Percentiles rank a stretch among this genome's conserved stretches.
Conservation (phyloP, 208 protist species). For the Acanthamoeba healyi region DNA sequence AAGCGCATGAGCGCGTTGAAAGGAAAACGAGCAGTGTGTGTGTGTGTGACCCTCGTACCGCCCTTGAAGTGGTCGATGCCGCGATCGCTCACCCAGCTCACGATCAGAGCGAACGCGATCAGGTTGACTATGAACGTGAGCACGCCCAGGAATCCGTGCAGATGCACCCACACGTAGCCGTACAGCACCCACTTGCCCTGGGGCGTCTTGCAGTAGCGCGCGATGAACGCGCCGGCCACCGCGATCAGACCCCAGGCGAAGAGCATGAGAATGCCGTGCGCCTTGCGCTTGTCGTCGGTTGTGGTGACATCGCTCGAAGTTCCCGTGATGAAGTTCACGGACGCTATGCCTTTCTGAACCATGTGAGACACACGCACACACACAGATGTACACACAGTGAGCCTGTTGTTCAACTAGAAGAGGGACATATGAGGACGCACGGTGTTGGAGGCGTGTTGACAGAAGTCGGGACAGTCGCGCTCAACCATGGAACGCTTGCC, state of each 20-base stretch:
- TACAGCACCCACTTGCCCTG: conserved; percentile 54
- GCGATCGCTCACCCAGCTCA: not conserved
- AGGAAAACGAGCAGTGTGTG: too few relatives aligned
- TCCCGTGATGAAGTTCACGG: not conserved
- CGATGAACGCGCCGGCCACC: conserved; percentile 24
- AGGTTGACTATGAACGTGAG: conserved; percentile 25
- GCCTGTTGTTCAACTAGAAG: too few relatives aligned
- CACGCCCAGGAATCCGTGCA: conserved; percentile 25
- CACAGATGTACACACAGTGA: too few relatives aligned
- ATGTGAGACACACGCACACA: not conserved
- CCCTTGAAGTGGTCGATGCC: conserved; percentile 36
- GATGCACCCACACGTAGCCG: conserved; percentile 61
- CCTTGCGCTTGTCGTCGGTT: conserved; percentile 52
- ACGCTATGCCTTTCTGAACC: not conserved
- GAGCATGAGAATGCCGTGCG: conserved; percentile 53
- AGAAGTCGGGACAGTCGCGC: conserved; percentile 5
- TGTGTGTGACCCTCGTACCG: not conserved
- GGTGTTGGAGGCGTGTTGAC: not conserved
- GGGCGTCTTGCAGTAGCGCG: conserved; percentile 45
- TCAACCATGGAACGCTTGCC: not conserved
- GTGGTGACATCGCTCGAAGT: not conserved
- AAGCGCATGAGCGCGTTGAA: too few relatives aligned
- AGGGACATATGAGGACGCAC: not conserved
- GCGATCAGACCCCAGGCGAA: conserved; percentile 53
- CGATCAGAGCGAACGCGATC: conserved; percentile 60